phyloP scores from a whole-genome alignment of 2,329 filamentous ascomycete species.

The Xylariaceae sp. region DNA sequence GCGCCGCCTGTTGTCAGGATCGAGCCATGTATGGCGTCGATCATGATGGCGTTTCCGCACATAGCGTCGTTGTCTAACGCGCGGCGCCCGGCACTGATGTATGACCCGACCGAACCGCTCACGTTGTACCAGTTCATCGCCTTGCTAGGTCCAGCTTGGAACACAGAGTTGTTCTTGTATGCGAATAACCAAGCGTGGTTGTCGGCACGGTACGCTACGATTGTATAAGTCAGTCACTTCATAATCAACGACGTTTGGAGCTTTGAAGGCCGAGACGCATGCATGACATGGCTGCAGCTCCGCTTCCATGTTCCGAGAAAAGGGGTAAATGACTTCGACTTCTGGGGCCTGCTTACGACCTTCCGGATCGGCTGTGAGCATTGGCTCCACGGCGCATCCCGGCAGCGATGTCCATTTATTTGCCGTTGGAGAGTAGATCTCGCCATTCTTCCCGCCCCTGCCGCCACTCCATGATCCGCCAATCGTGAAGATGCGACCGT shows the following conservation, averaged over 20 bases:
- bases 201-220: conserved; percentile 39
- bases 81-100: conserved; percentile 39
- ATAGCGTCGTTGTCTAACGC: conserved; percentile 42
- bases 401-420: conserved; percentile 44
- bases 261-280: not conserved
- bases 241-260: not conserved
- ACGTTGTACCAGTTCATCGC: conserved; percentile 49
- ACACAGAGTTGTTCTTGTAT: conserved; percentile 43
- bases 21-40: conserved; percentile 45
- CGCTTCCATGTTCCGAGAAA: not conserved
- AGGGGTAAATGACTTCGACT: not conserved
- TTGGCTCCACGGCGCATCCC: conserved; percentile 41
- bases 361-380: conserved; percentile 44
- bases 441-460: conserved; percentile 48
- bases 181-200: conserved; percentile 52
- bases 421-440: conserved; percentile 44
- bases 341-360: conserved; percentile 23
- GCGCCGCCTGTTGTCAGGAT: conserved; percentile 47
- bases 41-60: conserved; percentile 49
- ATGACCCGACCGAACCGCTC: conserved; percentile 34
- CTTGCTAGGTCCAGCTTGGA: conserved; percentile 45
- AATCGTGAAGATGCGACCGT: conserved; percentile 53
- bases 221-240: not conserved
- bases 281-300: not conserved
- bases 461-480: conserved; percentile 53